phyloP scores from a whole-genome alignment of 345 rosid species.

The Rubroshorea leprosula region DNA sequence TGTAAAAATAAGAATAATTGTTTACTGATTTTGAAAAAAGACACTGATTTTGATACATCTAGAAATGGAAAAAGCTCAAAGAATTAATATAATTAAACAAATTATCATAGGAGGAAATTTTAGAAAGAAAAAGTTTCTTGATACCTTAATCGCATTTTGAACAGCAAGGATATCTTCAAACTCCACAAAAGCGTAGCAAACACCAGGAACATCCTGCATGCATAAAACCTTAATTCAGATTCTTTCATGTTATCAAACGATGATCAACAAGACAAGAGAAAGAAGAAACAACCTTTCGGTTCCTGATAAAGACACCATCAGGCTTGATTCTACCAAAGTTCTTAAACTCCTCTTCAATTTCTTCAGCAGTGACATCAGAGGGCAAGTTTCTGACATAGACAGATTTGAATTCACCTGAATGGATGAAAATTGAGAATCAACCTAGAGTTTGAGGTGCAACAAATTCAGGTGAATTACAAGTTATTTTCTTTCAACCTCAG shows the following conservation, averaged over 20 bases:
- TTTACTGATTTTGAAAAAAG: too few species aligned
- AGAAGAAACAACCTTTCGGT: slow-evolving; percentile 58
- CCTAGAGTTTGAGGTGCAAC: not conserved
- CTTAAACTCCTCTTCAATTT: slow-evolving; percentile 81
- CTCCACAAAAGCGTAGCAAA: slow-evolving; percentile 96
- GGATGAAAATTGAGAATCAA: slow-evolving; percentile 24
- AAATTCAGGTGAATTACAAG: slow-evolving; percentile 2
- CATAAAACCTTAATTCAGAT: slow-evolving; percentile 17
- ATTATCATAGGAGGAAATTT: too few species aligned
- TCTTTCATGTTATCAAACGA: not conserved
- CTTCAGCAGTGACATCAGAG: slow-evolving; percentile 61
- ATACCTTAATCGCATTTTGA: slow-evolving; percentile 88
- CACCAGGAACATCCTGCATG: slow-evolving; percentile 80
- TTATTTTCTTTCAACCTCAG: slow-evolving; percentile 4
- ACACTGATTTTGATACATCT: too few species aligned
- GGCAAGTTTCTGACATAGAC: slow-evolving; percentile 97
- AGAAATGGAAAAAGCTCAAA: too few species aligned
- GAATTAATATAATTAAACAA: too few species aligned
- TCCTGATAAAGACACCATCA: slow-evolving; percentile 83
- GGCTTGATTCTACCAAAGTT: slow-evolving; percentile 81
- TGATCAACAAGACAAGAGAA: not conserved
- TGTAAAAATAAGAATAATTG: too few species aligned
- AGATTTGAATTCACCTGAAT: slow-evolving; percentile 76
- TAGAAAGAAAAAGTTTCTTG: not conserved
- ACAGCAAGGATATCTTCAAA: slow-evolving; percentile 81